Evolutionary conservation across 371 early-diverging fungal species (phyloP).

Genomic region (Mucor plumbeus): DNA sequence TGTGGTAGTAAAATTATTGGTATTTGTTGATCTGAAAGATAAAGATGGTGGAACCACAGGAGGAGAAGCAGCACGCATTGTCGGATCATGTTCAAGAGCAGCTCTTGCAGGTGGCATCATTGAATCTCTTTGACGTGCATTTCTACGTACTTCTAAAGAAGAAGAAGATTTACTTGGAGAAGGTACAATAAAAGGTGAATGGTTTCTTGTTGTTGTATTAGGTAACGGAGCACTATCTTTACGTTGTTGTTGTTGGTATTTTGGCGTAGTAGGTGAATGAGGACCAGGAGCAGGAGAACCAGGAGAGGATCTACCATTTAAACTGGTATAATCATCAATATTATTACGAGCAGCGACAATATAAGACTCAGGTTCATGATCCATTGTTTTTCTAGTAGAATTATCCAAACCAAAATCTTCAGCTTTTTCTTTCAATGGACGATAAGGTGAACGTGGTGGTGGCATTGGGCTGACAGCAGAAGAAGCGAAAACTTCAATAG

Average conservation of each 20-base stretch:
- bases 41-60: conserved; percentile 32
- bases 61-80: conserved; percentile 49
- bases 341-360: background rate
- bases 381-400: conserved; percentile 50
- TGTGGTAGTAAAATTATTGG: conserved; percentile 2
- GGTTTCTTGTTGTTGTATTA: conserved; percentile 19
- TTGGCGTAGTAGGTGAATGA: conserved; percentile 15
- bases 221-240: conserved; percentile 29
- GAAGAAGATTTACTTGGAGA: conserved; percentile 38
- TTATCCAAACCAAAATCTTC: conserved; percentile 8
- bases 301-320: conserved; percentile 30
- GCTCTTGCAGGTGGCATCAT: conserved; percentile 38
- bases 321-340: background rate
- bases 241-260: conserved; percentile 12
- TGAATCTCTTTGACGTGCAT: conserved; percentile 34
- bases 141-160: conserved; percentile 28
- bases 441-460: conserved; percentile 40
- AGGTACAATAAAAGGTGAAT: conserved; percentile 28
- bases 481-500: conserved; percentile 14
- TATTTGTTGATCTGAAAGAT: conserved; percentile 2
- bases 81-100: conserved; percentile 42
- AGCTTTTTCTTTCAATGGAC: conserved; percentile 28
- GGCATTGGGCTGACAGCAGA: conserved; percentile 29
- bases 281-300: conserved; percentile 29
- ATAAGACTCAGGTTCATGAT: conserved; percentile 22